A percentile compares a stretch with the other conserved stretches of the same genome.
These are phyloP conservation scores for Fusarium sp. DNA, from an alignment of 2,329 filamentous ascomycete genomes.

Conservation along the genomic window DNA sequence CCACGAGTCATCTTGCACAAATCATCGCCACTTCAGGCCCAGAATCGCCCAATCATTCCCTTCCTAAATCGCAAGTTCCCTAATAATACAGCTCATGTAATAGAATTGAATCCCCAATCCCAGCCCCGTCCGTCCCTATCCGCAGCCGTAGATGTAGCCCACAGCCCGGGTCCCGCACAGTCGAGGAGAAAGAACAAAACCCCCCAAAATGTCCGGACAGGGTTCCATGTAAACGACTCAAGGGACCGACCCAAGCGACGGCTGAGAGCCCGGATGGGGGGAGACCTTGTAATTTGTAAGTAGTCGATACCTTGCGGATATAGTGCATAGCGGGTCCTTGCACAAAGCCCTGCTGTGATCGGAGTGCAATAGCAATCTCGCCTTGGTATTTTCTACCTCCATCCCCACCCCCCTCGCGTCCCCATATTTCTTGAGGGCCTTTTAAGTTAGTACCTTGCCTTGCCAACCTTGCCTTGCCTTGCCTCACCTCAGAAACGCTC, in stretches of 20 bases:
- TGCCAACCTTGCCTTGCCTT: conserved; percentile 31
- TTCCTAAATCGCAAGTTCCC: conserved; percentile 15
- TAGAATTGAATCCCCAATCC: conserved; percentile 35
- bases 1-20: conserved; percentile 16
- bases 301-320: conserved; percentile 29
- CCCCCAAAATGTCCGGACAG: conserved; percentile 20
- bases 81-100: conserved; percentile 30
- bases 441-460: conserved; percentile 42
- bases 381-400: conserved; percentile 35
- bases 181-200: conserved; percentile 23
- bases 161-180: conserved; percentile 17
- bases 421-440: conserved; percentile 37
- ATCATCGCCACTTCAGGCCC: conserved; percentile 27
- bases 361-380: conserved; percentile 22
- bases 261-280: conserved; percentile 25
- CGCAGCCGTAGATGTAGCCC: conserved; percentile 18
- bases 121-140: conserved; percentile 24
- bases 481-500: conserved; percentile 44
- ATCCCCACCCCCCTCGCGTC: conserved; percentile 24
- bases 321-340: conserved; percentile 9
- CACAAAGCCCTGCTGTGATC: conserved; percentile 18
- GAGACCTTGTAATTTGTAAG: conserved; percentile 8
- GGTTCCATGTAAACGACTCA: conserved; percentile 29
- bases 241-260: conserved; percentile 39
- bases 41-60: conserved; percentile 26